Conservation (phyloP, 805 yeast genomes). For the Candida suzukii region DNA sequence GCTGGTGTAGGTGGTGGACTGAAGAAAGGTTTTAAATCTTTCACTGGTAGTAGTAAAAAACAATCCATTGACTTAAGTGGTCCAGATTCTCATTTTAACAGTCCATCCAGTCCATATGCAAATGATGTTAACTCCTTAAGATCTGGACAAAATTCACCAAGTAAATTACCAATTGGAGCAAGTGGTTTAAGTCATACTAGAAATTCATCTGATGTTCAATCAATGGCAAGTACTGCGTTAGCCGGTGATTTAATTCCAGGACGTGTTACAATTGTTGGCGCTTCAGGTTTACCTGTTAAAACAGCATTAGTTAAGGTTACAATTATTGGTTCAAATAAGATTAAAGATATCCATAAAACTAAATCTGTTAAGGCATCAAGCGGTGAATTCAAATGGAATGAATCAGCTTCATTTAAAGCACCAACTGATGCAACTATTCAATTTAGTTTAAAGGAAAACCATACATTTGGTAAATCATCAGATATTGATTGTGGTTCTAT, state of each 20-base stretch:
- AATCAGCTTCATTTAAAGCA: constrained; percentile 61
- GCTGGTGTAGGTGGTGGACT: constrained; percentile 24
- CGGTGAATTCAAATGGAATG: constrained; percentile 52
- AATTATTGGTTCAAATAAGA: constrained; percentile 30
- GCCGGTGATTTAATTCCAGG: constrained; percentile 44
- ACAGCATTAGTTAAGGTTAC: constrained; percentile 47
- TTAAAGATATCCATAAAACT: constrained; percentile 60
- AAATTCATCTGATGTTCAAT: constrained; percentile 24
- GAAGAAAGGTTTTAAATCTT: constrained; percentile 12
- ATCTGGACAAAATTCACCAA: constrained; percentile 20
- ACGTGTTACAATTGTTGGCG: constrained; percentile 39
- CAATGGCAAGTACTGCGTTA: constrained; percentile 29
- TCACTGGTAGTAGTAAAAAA: constrained; percentile 8
- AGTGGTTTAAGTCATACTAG: constrained; percentile 7
- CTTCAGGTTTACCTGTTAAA: constrained; percentile 14
- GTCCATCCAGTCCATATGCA: constrained; percentile 15
- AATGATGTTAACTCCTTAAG: constrained; percentile 31
- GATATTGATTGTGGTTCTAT: constrained; percentile 57
- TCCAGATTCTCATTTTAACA: constrained; percentile 2
- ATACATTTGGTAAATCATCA: constrained; percentile 63
- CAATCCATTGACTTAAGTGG: constrained; percentile 13
- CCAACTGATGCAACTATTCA: constrained; percentile 51
- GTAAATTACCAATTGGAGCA: constrained; percentile 1
- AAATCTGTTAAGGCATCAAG: constrained; percentile 43
- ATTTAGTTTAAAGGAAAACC: constrained; percentile 59